Evolutionary conservation across 805 yeast genomes (phyloP).

Genomic region (Wickerhamiella lipophila): DNA sequence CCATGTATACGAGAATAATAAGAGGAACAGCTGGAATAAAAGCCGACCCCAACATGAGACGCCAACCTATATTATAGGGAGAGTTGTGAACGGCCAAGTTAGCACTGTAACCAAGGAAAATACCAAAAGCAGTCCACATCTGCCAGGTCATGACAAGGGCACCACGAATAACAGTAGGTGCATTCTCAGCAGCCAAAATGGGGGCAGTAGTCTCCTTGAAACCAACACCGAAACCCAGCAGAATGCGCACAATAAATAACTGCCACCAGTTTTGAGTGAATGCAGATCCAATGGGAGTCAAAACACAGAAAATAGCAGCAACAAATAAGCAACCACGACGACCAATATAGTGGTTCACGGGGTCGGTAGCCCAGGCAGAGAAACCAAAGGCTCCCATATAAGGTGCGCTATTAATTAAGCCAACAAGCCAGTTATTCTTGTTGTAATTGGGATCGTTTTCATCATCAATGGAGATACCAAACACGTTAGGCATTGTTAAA

Average conservation of each 20-base stretch:
- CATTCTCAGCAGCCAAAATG: slow-evolving; percentile 49
- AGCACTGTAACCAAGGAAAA: slow-evolving; percentile 52
- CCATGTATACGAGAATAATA: slow-evolving; percentile 41
- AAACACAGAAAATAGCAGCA: slow-evolving; percentile 41
- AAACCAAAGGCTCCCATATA: slow-evolving; percentile 39
- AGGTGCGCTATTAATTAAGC: slow-evolving; percentile 54
- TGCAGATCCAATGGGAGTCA: slow-evolving; percentile 49
- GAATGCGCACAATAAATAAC: slow-evolving; percentile 45
- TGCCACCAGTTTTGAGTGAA: slow-evolving; percentile 50
- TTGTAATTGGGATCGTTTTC: slow-evolving; percentile 20
- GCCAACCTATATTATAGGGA: slow-evolving; percentile 41
- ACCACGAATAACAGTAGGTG: slow-evolving; percentile 49
- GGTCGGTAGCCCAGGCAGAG: slow-evolving; percentile 40
- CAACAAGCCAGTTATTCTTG: slow-evolving; percentile 34
- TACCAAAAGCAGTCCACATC: slow-evolving; percentile 63
- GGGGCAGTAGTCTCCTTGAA: slow-evolving; percentile 58
- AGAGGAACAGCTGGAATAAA: slow-evolving; percentile 40
- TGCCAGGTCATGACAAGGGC: slow-evolving; percentile 62
- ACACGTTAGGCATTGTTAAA: slow-evolving; percentile 37
- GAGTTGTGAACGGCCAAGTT: slow-evolving; percentile 44
- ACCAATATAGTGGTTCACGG: slow-evolving; percentile 40
- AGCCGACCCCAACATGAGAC: slow-evolving; percentile 56
- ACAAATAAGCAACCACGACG: slow-evolving; percentile 35
- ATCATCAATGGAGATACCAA: slow-evolving; percentile 29
- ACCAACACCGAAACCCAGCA: slow-evolving; percentile 55